phyloP scores from a whole-genome alignment of 306 rosid genomes.

The Amphicarpaea edgeworthii region DNA sequence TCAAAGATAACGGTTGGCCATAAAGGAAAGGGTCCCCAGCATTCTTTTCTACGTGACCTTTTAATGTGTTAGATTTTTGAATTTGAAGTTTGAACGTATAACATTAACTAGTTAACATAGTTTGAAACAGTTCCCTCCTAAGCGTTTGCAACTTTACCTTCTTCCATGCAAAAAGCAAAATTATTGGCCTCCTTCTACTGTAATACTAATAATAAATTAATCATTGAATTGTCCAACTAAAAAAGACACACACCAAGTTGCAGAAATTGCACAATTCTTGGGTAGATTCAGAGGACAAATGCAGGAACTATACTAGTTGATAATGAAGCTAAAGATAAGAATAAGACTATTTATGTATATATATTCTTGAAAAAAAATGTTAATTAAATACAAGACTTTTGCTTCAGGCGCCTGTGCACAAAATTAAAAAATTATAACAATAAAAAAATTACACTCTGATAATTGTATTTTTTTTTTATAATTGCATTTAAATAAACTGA shows the following conservation, averaged over 20 bases:
- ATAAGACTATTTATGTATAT: neutral
- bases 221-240: constrained; percentile 35
- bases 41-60: constrained; percentile 57
- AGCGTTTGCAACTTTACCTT: constrained; percentile 47
- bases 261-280: constrained; percentile 42
- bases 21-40: constrained; percentile 56
- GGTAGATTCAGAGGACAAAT: constrained; percentile 21
- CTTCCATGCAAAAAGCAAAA: constrained; percentile 42
- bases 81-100: constrained; percentile 69
- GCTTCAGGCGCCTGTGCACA: neutral
- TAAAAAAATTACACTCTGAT: neutral
- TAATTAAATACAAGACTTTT: constrained; percentile 14
- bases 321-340: neutral
- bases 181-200: constrained; percentile 16
- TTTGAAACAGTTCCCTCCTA: constrained; percentile 85
- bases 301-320: neutral
- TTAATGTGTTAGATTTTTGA: constrained; percentile 66
- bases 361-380: constrained; percentile 10
- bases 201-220: constrained; percentile 37
- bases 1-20: constrained; percentile 54
- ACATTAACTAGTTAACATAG: constrained; percentile 41
- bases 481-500: constrained; percentile 16
- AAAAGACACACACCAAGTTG: constrained; percentile 47
- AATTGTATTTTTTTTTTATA: neutral
- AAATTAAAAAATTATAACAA: neutral